A percentile compares a stretch with the other conserved stretches of the same genome.
Conservation (phyloP, 2,329 filamentous ascomycete species). For the Alternaria sp. region DNA sequence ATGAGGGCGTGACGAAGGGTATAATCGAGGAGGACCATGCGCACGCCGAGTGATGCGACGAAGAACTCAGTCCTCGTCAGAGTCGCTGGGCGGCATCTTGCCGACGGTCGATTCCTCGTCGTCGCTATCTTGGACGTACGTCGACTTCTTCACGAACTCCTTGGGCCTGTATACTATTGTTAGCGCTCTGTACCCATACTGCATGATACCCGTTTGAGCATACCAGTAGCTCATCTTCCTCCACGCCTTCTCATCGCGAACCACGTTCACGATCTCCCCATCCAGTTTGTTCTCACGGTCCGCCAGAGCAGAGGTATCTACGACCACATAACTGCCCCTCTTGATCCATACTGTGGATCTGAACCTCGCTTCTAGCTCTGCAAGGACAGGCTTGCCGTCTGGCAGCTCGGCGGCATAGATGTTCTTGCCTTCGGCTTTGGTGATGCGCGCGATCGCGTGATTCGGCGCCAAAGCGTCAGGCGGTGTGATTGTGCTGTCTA, state of each 20-base stretch:
- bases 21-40: conserved; percentile 37
- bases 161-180: conserved; percentile 68
- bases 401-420: conserved; percentile 81
- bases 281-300: conserved; percentile 76
- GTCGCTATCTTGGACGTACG: conserved; percentile 68
- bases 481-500: conserved; percentile 71
- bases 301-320: conserved; percentile 72
- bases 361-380: conserved; percentile 84
- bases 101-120: conserved; percentile 81
- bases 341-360: conserved; percentile 94
- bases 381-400: conserved; percentile 66
- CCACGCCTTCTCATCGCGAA: conserved; percentile 90
- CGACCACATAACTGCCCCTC: conserved; percentile 83
- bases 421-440: conserved; percentile 87
- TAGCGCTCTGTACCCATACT: conserved; percentile 23
- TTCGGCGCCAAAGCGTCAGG: conserved; percentile 60
- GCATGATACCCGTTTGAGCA: conserved; percentile 25
- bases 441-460: conserved; percentile 75
- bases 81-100: conserved; percentile 83
- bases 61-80: conserved; percentile 64
- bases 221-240: conserved; percentile 86
- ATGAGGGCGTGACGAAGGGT: conserved; percentile 45
- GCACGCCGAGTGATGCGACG: conserved; percentile 37
- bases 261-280: conserved; percentile 92
- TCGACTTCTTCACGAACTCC: conserved; percentile 72